A percentile compares a stretch with the other conserved stretches of the same genome.
Conservation (phyloP, 768 basidiomycete species). For the Trametes meyenii region DNA sequence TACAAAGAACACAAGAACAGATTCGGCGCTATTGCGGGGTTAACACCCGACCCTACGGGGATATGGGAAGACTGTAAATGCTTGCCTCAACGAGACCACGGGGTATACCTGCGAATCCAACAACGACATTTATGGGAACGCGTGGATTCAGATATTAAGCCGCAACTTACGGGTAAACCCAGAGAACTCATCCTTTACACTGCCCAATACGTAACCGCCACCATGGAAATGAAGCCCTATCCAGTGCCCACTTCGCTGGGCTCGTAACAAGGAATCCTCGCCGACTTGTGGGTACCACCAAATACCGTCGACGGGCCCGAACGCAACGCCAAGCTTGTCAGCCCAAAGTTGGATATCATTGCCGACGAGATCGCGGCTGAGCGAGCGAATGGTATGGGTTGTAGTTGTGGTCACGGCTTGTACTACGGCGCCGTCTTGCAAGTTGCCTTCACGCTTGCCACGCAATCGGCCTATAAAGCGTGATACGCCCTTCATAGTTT, state of each 20-base stretch:
- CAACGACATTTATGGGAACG: neutral
- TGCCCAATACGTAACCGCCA: conserved; percentile 17
- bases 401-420: neutral
- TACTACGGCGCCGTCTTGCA: neutral
- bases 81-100: conserved; percentile 13
- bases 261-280: neutral
- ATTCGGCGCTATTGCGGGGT: conserved; percentile 2
- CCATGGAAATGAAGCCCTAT: conserved; percentile 21
- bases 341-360: conserved; percentile 9
- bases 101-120: conserved; percentile 6
- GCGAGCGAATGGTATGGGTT: neutral
- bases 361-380: neutral
- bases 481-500: neutral
- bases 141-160: neutral
- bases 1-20: conserved; percentile 17
- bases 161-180: conserved; percentile 14
- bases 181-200: conserved; percentile 14
- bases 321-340: neutral
- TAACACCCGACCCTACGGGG: no score
- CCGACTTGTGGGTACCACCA: conserved; percentile 5
- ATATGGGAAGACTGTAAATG: neutral
- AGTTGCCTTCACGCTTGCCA: neutral
- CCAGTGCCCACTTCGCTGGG: neutral
- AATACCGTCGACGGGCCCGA: conserved; percentile 4
- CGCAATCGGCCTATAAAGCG: neutral